Evolutionary conservation across 495 filamentous ascomycete species (phyloP).

Genomic region (Penicillium herquei): DNA sequence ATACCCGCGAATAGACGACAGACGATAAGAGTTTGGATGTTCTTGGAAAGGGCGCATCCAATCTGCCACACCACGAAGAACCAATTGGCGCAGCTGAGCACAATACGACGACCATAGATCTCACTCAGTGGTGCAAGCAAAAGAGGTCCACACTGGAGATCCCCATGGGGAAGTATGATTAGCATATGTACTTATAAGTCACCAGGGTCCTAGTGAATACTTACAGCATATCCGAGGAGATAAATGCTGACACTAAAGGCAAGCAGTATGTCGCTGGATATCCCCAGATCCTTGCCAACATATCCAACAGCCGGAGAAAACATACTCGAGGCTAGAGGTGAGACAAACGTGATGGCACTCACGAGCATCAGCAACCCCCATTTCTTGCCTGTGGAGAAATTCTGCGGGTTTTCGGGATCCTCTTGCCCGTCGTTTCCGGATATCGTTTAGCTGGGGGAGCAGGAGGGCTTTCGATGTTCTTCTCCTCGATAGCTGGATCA

Average conservation of each 20-base stretch:
- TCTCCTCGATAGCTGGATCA: neutral
- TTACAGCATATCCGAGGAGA: conserved; percentile 57
- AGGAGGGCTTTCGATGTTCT: neutral
- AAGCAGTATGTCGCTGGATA: conserved; percentile 48
- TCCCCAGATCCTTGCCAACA: conserved; percentile 58
- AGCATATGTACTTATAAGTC: neutral
- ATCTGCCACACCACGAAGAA: conserved; percentile 60
- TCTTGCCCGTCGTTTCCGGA: conserved; percentile 31
- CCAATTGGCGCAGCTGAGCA: conserved; percentile 51
- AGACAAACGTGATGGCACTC: conserved; percentile 47
- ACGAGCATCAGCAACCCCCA: conserved; percentile 32
- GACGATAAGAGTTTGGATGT: conserved; percentile 55
- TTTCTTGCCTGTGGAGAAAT: conserved; percentile 53
- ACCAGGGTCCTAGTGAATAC: conserved; percentile 3
- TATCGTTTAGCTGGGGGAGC: neutral
- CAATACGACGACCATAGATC: conserved; percentile 53
- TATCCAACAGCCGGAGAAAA: conserved; percentile 62
- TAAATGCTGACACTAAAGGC: conserved; percentile 56
- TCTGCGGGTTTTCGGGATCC: conserved; percentile 68
- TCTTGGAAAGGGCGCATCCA: conserved; percentile 64
- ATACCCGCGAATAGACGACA: conserved; percentile 66
- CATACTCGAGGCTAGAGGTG: conserved; percentile 63
- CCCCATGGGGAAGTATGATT: neutral
- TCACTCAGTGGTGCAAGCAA: conserved; percentile 50
- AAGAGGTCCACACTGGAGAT: conserved; percentile 29